Conservation (phyloP, 169 alveolate genomes). For the Plasmodium adleri region DNA sequence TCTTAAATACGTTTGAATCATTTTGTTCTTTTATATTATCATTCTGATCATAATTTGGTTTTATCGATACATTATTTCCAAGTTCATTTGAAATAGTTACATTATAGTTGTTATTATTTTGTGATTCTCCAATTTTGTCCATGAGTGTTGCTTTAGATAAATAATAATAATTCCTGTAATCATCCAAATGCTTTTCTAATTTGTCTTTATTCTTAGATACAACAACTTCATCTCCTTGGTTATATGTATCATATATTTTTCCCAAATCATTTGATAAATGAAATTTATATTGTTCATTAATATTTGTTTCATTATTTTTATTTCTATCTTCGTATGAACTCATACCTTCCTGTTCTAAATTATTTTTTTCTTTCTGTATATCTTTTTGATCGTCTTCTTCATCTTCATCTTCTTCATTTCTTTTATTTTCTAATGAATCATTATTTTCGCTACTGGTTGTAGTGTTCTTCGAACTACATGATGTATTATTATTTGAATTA, state of each 20-base stretch:
- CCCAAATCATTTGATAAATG: conserved; percentile 53
- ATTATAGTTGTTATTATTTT: conserved; percentile 4
- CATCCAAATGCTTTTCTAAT: conserved; percentile 25
- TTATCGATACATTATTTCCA: background rate
- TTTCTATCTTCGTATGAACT: background rate
- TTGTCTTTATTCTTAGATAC: conserved; percentile 25
- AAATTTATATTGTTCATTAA: conserved; percentile 8
- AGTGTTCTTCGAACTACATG: too few species aligned
- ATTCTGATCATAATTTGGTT: too few species aligned
- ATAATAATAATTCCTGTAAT: conserved; percentile 12
- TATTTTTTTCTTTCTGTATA: background rate
- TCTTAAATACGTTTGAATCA: too few species aligned
- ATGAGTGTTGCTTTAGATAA: conserved; percentile 30
- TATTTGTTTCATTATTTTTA: conserved; percentile 4
- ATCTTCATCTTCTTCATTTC: background rate
- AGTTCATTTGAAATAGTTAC: background rate
- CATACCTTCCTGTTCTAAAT: conserved; percentile 9
- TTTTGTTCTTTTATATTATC: too few species aligned
- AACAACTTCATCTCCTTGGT: conserved; percentile 48
- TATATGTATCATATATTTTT: conserved; percentile 46
- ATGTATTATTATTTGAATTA: background rate
- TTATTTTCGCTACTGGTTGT: too few species aligned
- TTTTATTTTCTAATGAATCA: background rate
- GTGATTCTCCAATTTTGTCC: conserved; percentile 9
- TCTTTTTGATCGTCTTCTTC: background rate